Percentiles rank a stretch among this genome's conserved stretches.
phyloP scores from a whole-genome alignment of 192 early-diverging fungal species.

The Coemansia sp. region DNA sequence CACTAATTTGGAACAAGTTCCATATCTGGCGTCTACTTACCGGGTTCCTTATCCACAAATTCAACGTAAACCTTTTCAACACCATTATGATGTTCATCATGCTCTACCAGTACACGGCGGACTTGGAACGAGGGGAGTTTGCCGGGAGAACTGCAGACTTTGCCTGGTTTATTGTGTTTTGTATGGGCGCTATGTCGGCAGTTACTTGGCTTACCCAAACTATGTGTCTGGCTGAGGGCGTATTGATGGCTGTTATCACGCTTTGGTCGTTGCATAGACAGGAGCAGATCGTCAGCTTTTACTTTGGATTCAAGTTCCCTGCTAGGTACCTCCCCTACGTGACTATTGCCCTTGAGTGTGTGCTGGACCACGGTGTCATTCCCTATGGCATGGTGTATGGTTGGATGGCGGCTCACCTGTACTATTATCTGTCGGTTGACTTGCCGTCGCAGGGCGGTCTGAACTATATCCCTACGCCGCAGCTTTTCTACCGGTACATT shows the following conservation, averaged over 20 bases:
- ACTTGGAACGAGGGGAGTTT: slow-evolving; percentile 72
- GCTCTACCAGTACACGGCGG: slow-evolving; percentile 69
- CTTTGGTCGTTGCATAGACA: slow-evolving; percentile 74
- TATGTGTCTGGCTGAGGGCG: slow-evolving; percentile 31
- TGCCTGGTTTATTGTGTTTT: slow-evolving; percentile 73
- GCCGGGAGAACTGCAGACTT: slow-evolving; percentile 76
- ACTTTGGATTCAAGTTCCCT: slow-evolving; percentile 74
- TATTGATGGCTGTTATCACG: slow-evolving; percentile 70
- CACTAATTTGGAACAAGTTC: slow-evolving; percentile 56
- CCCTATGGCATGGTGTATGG: slow-evolving; percentile 68
- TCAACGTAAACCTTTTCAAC: slow-evolving; percentile 65
- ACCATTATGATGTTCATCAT: slow-evolving; percentile 80
- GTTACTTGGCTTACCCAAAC: slow-evolving; percentile 37
- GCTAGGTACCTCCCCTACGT: slow-evolving; percentile 81
- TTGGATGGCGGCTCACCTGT: slow-evolving; percentile 67
- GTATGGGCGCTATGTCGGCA: slow-evolving; percentile 21
- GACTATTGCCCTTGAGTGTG: slow-evolving; percentile 60
- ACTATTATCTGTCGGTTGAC: slow-evolving; percentile 72
- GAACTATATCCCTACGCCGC: slow-evolving; percentile 70
- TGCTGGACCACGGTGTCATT: slow-evolving; percentile 40
- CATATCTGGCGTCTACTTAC: slow-evolving; percentile 83
- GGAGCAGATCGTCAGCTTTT: slow-evolving; percentile 63
- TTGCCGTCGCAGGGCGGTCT: slow-evolving; percentile 69
- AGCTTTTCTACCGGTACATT: slow-evolving; percentile 58
- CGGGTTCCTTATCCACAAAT: slow-evolving; percentile 59